Base-by-base conservation (phyloP, 306 rosid genomes). In the Rosa rugosa region DNA sequence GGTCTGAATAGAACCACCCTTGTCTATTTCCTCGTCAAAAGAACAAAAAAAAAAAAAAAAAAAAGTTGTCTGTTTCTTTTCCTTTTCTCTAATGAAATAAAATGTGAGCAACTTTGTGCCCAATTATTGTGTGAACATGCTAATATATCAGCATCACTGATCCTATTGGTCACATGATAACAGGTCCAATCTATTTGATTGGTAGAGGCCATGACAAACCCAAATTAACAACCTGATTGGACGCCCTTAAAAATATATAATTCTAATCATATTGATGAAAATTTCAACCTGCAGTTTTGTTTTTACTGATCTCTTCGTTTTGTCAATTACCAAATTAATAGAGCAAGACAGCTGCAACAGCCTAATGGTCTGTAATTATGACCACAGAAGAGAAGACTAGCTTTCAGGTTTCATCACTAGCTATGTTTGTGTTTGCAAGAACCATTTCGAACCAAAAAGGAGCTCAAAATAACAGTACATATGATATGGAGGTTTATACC, bases 91-190 rank as follows among this genome's bases (percentile, higher is more conserved):
- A 27, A 64, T 34, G 44, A 31, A 64, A 64, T 41, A 59, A 57
- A 57, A 57, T 57, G 69, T 17, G 69, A 75, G 68, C 77, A 57
- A 75, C 56, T 56, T 62, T 36, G 49, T 73, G 49, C 53, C 18
- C 71, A 75, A 75, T 75, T 60, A 62, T 62, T 62, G 79, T 0
- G 11, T 27, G 79, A 75, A 75, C 79, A 62, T 75, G 70, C 31
- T 75, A 23, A 42, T 1, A 75, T 44, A 59, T 75, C 59, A 75
- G 71, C 79, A 62, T 75, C 79, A 64, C 46, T 11, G 71, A 62
- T 45, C 18, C 71, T 23, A 63, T 75, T 34, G 2, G n/a, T 45
- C 71, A 75, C 60, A 63, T 63, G 59, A 17, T 63, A 18, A 31
- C 59, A 11, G 72, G 72, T 63, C 79, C 62, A 63, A 62, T 45